These are phyloP conservation scores for Cutaneotrichosporon curvatum DNA, from an alignment of 1,284 basidiomycete species.

Conservation along the genomic window DNA sequence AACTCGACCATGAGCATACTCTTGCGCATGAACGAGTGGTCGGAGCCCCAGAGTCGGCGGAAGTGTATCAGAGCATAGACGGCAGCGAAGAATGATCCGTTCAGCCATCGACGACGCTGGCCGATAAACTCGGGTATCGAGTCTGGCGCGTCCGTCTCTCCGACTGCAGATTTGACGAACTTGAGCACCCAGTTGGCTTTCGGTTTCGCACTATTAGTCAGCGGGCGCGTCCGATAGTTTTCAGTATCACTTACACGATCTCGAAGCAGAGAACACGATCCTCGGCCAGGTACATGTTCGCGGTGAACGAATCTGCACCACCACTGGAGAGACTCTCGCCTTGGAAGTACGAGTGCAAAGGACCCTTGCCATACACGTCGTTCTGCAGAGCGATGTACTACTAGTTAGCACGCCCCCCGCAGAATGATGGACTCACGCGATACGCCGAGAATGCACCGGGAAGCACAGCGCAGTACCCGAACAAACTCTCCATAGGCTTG, in stretches of 20 bases:
- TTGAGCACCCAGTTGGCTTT: constrained; percentile 87
- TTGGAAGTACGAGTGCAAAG: constrained; percentile 92
- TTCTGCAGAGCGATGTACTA: constrained; percentile 58
- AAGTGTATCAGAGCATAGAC: constrained; percentile 55
- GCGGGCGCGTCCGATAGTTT: neutral
- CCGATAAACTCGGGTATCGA: constrained; percentile 88
- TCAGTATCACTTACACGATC: constrained; percentile 54
- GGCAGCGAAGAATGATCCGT: constrained; percentile 90
- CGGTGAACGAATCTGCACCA: constrained; percentile 92
- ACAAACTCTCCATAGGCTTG: constrained; percentile 87
- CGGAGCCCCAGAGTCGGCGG: constrained; percentile 74
- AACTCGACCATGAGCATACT: constrained; percentile 68
- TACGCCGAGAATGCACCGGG: constrained; percentile 95
- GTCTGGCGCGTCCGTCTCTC: constrained; percentile 95
- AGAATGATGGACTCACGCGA: constrained; percentile 20
- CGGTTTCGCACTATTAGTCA: constrained; percentile 59
- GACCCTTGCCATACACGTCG: constrained; percentile 73
- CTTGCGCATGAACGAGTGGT: constrained; percentile 75
- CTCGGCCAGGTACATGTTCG: constrained; percentile 49
- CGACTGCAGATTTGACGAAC: constrained; percentile 91
- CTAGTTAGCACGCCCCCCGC: neutral
- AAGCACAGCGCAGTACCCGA: constrained; percentile 72
- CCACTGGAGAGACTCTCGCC: constrained; percentile 85
- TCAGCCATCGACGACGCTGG: constrained; percentile 54
- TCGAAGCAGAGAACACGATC: constrained; percentile 96